Evolutionary conservation across 106 monocot genomes (phyloP), one percentile per base, ranked within the genome.

Genomic region (Narthecium ossifragum): DNA sequence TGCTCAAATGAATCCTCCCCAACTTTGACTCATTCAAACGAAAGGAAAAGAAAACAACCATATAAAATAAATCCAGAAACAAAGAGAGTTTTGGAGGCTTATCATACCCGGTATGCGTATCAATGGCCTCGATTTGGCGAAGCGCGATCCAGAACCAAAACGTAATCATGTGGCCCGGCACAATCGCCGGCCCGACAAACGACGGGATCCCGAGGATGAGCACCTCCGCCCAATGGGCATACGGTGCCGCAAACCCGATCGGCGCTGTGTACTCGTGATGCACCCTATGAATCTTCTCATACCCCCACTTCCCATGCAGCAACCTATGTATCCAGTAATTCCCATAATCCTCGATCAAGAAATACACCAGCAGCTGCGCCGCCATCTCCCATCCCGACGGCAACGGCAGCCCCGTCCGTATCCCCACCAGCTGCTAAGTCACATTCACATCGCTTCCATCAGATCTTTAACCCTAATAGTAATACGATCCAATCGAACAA

Each of bases 211-310:
- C 96, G 7, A 90, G 83, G 4, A 90, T 18, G 5, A 96, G 64
- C 26, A 90, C 84, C 66, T 96, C 96, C 0, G 78, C 80, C 96
- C 90, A 90, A 64, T 96, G 96, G 1, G 90, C 96, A 34, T 96
- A 86, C 2, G 96, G 83, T 0, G 90, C 96, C 0, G 90, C 96
- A 49, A 96, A 96, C 21, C 90, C 90, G 27, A 96, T 72, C 3
- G 96, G 96, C 0, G 96, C 90, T 0, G 81, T 96, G 70, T 70
- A 90, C 73, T 96, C 96, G 45, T 96, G 96, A 62, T 96, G 96
- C 4, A 90, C 74, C 28, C 63, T 59, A 57, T 96, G 96, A 46
- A 96, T 86, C 57, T 86, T 96, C 65, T 96, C 86, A 37, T 96
- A 96, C 0, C 75, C 78, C 96, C 96, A 96, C 56, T 71, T 66